phyloP scores from a whole-genome alignment of 1,284 basidiomycete species.

The Amylostereum areolatum region DNA sequence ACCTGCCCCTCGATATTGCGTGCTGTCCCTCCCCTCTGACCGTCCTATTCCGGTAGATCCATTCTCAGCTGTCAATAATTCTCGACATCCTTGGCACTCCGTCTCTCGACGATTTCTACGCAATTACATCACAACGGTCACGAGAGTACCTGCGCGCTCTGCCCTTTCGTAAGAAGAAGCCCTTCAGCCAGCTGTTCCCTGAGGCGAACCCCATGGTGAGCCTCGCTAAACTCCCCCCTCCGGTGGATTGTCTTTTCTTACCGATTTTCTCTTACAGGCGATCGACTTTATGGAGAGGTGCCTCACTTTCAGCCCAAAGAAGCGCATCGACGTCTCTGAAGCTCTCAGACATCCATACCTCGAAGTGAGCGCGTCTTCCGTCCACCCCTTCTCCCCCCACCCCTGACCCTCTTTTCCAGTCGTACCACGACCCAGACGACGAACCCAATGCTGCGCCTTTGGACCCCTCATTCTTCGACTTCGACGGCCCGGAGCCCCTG shows the following conservation, averaged over 20 bases:
- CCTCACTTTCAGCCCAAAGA: slow-evolving; percentile 88
- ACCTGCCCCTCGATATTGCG: slow-evolving; percentile 5
- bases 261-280: slow-evolving; percentile 35
- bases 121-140: slow-evolving; percentile 80
- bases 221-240: slow-evolving; percentile 1
- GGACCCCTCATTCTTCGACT: slow-evolving; percentile 86
- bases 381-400: not conserved
- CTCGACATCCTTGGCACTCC: slow-evolving; percentile 89
- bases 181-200: slow-evolving; percentile 72
- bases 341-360: slow-evolving; percentile 93
- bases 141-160: slow-evolving; percentile 91
- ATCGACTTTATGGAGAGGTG: slow-evolving; percentile 88
- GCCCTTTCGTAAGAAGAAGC: slow-evolving; percentile 84
- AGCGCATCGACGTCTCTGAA: slow-evolving; percentile 86
- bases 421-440: slow-evolving; percentile 87
- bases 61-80: slow-evolving; percentile 85
- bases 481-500: slow-evolving; percentile 68
- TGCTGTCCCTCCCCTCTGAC: not conserved
- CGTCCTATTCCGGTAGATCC: slow-evolving; percentile 52
- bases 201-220: slow-evolving; percentile 73
- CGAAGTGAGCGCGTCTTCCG: slow-evolving; percentile 39
- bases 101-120: slow-evolving; percentile 88
- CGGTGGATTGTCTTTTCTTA: not conserved
- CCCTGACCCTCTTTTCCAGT: slow-evolving; percentile 32
- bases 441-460: slow-evolving; percentile 80